Evolutionary conservation across 2,329 filamentous ascomycete species (phyloP), one percentile per base, ranked within the genome.

Genomic region (Aureobasidium sp.): DNA sequence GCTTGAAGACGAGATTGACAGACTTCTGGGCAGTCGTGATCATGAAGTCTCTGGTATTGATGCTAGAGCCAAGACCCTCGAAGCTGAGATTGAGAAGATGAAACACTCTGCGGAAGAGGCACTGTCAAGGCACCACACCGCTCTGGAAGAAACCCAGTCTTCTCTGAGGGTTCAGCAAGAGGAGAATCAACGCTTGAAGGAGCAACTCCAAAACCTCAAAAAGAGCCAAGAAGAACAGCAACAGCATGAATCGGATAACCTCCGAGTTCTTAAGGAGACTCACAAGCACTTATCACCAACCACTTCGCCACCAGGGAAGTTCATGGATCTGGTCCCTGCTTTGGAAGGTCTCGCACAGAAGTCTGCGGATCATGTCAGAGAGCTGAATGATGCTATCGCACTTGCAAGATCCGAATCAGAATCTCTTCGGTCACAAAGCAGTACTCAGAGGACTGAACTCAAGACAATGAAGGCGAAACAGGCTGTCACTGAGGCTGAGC

Each of bases 1-100:
- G 67, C 83, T 89, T 6, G 94, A 99, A 74, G 92, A 97, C 69
- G 92, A 96, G 70, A 84, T 97, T 57, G 92, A 97, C 68, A 83
- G 91, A 63, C 84, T 93, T 60, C 82, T 90, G 45, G 90, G 91
- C 68, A 91, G 89, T 44, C 84, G 90, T 47, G 91, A 97, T 66
- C 87, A 95, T 67, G 89, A 94, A 69, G 89, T 86, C 69, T 84
- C 83, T 4, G 82, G 83, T 2, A 81, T 86, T 48, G 87, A 93
- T 65, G 84, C 88, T 50, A 86, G 81, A 62, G 78, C 91, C 36
- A 84, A 84, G 49, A 78, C 80, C 9, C 80, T 96, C 1, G 84
- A 91, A 68, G 78, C 83, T 16, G 89, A 96, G 67, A 76, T 96
- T 16, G 84, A 90, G 61, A 82, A 81, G 54, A 73, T 87, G 25